A percentile compares a stretch with the other conserved stretches of the same genome.
Evolutionary conservation across 768 basidiomycete species (phyloP).

Genomic region (Boletus tylopilopsis): DNA sequence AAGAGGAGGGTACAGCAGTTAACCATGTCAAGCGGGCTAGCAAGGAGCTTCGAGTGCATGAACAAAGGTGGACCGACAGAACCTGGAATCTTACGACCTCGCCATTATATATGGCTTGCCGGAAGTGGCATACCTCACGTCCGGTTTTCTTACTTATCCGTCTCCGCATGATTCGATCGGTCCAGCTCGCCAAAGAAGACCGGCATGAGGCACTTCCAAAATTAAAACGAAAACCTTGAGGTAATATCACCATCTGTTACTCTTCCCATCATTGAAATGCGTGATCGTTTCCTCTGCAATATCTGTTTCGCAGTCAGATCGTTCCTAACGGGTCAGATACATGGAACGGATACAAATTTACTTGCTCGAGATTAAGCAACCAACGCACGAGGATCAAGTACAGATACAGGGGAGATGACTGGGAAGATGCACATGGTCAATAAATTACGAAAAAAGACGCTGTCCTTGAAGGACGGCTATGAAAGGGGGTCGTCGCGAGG

Average conservation of each 20-base stretch:
- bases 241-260: constrained; percentile 31
- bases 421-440: constrained; percentile 25
- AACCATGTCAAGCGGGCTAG: constrained; percentile 25
- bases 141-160: constrained; percentile 16
- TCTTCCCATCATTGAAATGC: constrained; percentile 29
- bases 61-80: constrained; percentile 10
- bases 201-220: constrained; percentile 26
- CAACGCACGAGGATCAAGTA: constrained; percentile 30
- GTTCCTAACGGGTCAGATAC: constrained; percentile 24
- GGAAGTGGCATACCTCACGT: constrained; percentile 11
- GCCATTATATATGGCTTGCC: constrained; percentile 22
- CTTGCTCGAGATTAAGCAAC: constrained; percentile 17
- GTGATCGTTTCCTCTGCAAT: constrained; percentile 30
- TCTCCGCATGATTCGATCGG: constrained; percentile 17
- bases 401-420: constrained; percentile 25
- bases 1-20: constrained; percentile 22
- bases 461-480: constrained; percentile 55
- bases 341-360: constrained; percentile 15
- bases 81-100: constrained; percentile 4
- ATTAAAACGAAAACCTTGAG: constrained; percentile 26
- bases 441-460: constrained; percentile 27
- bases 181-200: constrained; percentile 15
- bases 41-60: constrained; percentile 24
- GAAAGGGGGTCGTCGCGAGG: constrained; percentile 56
- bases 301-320: constrained; percentile 22